A percentile compares a stretch with the other conserved stretches of the same genome.
These are phyloP conservation scores for Erythrobasidium yunnanense DNA, from an alignment of 768 basidiomycete species.

Conservation along the genomic window DNA sequence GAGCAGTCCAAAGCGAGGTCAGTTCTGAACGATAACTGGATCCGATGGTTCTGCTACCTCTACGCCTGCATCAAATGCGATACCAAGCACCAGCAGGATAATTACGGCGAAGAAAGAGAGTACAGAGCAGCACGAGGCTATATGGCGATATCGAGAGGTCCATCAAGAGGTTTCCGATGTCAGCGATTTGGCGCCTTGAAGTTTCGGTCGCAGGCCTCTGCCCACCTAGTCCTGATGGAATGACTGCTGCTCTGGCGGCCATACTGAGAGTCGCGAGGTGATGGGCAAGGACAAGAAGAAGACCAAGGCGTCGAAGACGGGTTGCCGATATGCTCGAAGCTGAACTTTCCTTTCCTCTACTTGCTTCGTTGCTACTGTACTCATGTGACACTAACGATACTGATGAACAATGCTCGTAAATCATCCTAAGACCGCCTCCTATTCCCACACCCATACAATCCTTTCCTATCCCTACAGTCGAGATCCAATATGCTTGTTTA, in stretches of 20 bases:
- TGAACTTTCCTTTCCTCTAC: background rate
- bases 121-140: constrained; percentile 25
- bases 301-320: background rate
- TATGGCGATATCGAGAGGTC: background rate
- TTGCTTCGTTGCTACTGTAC: background rate
- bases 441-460: too few species aligned
- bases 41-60: background rate
- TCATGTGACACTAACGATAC: background rate
- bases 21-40: background rate
- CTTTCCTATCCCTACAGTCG: too few species aligned
- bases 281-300: background rate
- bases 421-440: too few species aligned
- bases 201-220: background rate
- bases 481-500: too few species aligned
- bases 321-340: too few species aligned
- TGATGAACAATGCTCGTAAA: background rate
- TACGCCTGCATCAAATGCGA: constrained; percentile 7
- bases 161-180: background rate
- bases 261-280: background rate
- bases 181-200: background rate
- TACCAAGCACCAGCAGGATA: constrained; percentile 17
- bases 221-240: constrained; percentile 3
- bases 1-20: background rate
- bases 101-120: constrained; percentile 26
- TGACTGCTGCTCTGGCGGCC: background rate